Evolutionary conservation across 2,329 filamentous ascomycete genomes (phyloP).

Genomic region (Fusarium sp.): DNA sequence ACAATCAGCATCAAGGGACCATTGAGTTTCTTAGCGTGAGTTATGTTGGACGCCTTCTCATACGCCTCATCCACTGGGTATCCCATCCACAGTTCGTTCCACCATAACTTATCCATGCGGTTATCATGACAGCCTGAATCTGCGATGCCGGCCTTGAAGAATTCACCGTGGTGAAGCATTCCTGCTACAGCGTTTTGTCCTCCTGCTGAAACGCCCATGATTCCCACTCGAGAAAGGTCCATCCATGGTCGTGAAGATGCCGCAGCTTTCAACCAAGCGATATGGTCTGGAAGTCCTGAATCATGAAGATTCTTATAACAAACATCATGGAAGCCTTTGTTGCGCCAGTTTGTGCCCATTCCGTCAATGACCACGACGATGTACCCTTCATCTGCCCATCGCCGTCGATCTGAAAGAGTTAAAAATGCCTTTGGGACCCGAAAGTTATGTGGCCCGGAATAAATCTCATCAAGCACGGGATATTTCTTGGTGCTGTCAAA

Average conservation of each 20-base stretch:
- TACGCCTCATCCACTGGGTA: conserved; percentile 45
- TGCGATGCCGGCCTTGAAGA: conserved; percentile 43
- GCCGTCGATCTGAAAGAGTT: conserved; percentile 15
- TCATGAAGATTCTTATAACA: conserved; percentile 45
- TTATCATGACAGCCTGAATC: conserved; percentile 46
- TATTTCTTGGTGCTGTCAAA: conserved; percentile 41
- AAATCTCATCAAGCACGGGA: conserved; percentile 43
- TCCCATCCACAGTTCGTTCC: conserved; percentile 48
- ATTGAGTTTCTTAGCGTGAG: conserved; percentile 41
- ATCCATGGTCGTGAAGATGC: conserved; percentile 42
- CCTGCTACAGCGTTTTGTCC: conserved; percentile 43
- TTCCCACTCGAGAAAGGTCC: conserved; percentile 42
- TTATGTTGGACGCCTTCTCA: conserved; percentile 40
- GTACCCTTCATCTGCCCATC: conserved; percentile 44
- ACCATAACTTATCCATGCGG: conserved; percentile 45
- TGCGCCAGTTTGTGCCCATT: conserved; percentile 46
- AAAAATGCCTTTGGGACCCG: conserved; percentile 40
- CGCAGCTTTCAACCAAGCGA: conserved; percentile 43
- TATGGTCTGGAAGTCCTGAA: conserved; percentile 43
- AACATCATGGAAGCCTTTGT: conserved; percentile 44
- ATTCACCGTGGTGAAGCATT: conserved; percentile 41
- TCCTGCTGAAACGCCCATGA: conserved; percentile 44
- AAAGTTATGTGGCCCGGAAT: conserved; percentile 43
- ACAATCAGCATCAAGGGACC: conserved; percentile 43
- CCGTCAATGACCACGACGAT: conserved; percentile 44